Evolutionary conservation across 2,329 filamentous ascomycete genomes (phyloP).

Genomic region (Zymoseptoria passerinii): DNA sequence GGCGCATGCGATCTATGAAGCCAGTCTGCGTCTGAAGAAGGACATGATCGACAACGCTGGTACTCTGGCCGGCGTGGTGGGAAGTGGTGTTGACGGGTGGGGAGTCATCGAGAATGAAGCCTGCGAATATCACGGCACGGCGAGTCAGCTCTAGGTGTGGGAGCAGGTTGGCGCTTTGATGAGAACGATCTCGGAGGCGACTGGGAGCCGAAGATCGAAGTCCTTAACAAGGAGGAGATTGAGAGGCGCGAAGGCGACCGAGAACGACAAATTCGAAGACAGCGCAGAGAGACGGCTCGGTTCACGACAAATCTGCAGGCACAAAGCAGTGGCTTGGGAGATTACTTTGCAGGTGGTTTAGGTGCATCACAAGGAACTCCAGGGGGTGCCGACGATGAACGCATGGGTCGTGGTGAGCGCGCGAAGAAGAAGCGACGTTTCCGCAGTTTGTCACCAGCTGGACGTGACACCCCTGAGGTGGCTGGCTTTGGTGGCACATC

Average conservation of each 20-base stretch:
- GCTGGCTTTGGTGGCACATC: slow-evolving; percentile 57
- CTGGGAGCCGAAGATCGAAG: slow-evolving; percentile 46
- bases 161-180: slow-evolving; percentile 92
- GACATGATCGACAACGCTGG: slow-evolving; percentile 83
- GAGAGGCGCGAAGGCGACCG: slow-evolving; percentile 93
- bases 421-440: slow-evolving; percentile 94
- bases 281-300: slow-evolving; percentile 82
- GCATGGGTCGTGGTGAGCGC: slow-evolving; percentile 83
- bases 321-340: slow-evolving; percentile 34
- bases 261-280: slow-evolving; percentile 77
- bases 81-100: slow-evolving; percentile 57
- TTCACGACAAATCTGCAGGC: slow-evolving; percentile 50
- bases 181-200: slow-evolving; percentile 67
- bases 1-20: slow-evolving; percentile 94
- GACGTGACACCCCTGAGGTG: slow-evolving; percentile 72
- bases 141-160: slow-evolving; percentile 43
- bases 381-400: slow-evolving; percentile 51
- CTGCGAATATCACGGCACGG: slow-evolving; percentile 48
- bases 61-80: slow-evolving; percentile 56
- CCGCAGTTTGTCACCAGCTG: slow-evolving; percentile 74
- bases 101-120: slow-evolving; percentile 84
- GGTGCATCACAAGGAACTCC: slow-evolving; percentile 32
- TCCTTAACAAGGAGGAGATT: slow-evolving; percentile 86
- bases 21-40: slow-evolving; percentile 85
- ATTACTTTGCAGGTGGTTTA: slow-evolving; percentile 49